These are phyloP conservation scores for Areca catechu DNA, from an alignment of 176 grass and related monocot genomes.

Conservation along the genomic window DNA sequence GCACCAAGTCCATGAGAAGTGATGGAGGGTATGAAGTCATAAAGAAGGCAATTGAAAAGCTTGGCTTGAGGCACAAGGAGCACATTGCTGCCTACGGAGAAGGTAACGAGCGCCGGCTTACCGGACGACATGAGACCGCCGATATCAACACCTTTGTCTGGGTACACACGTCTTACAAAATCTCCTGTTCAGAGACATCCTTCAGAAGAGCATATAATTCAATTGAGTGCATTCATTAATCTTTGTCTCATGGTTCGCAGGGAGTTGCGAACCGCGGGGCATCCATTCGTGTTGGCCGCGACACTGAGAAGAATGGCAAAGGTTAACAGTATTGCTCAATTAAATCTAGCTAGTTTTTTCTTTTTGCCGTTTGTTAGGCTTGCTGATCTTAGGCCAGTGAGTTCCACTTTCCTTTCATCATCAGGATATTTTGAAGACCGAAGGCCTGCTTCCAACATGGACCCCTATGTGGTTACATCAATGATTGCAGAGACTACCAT, in stretches of 20 bases:
- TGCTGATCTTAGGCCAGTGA: not conserved
- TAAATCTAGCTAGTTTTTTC: not conserved
- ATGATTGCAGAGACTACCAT: constrained; percentile 15
- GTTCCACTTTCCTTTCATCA: not conserved
- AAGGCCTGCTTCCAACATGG: constrained; percentile 16
- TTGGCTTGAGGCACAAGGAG: constrained; percentile 51
- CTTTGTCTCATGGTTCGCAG: not conserved
- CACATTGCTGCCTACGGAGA: constrained; percentile 90
- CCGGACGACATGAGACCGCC: constrained; percentile 81
- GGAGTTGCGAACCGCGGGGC: constrained; percentile 15
- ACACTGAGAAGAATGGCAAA: constrained; percentile 6
- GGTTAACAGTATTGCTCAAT: not conserved
- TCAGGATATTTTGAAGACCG: constrained; percentile 12
- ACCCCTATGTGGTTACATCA: constrained; percentile 5
- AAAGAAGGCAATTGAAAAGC: constrained; percentile 74
- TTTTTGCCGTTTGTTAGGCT: not conserved
- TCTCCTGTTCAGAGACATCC: no score
- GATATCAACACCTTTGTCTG: constrained; percentile 95
- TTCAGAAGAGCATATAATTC: not conserved
- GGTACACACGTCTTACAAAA: constrained; percentile 21
- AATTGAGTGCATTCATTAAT: no score
- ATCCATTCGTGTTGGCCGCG: constrained; percentile 14
- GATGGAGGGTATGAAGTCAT: constrained; percentile 75
- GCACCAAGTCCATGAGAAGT: constrained; percentile 80
- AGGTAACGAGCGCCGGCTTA: constrained; percentile 88